phyloP scores from a whole-genome alignment of 2,329 filamentous ascomycete species.

The Sarocladiaceae sp. region DNA sequence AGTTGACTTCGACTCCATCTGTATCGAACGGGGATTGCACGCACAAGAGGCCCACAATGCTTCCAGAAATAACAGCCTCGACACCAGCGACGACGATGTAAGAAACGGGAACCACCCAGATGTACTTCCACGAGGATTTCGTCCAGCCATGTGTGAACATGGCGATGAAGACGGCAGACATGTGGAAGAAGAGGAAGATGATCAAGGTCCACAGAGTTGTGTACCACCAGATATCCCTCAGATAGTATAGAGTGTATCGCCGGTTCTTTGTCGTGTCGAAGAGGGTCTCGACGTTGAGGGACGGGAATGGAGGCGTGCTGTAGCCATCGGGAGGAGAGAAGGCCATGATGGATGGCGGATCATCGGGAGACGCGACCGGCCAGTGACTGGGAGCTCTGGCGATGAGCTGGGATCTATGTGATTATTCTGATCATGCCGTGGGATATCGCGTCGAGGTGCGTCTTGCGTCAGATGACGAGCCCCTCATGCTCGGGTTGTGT shows the following conservation, averaged over 20 bases:
- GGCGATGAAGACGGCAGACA: slow-evolving; percentile 65
- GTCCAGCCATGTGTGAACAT: slow-evolving; percentile 62
- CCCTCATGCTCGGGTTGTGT: no score
- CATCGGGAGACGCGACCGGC: no score
- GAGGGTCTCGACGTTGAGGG: slow-evolving; percentile 67
- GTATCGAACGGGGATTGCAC: slow-evolving; percentile 24
- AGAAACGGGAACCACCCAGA: slow-evolving; percentile 67
- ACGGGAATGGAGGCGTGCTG: slow-evolving; percentile 66
- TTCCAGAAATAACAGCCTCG: slow-evolving; percentile 74
- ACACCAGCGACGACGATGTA: slow-evolving; percentile 67
- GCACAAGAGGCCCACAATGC: slow-evolving; percentile 73
- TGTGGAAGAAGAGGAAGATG: slow-evolving; percentile 68
- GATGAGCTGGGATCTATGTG: no score
- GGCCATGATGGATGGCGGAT: slow-evolving; percentile 11
- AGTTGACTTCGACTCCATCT: not conserved
- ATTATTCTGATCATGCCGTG: no score
- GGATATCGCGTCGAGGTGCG: no score
- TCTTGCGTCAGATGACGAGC: no score
- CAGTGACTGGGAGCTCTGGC: no score
- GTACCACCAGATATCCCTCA: slow-evolving; percentile 78
- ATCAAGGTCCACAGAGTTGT: slow-evolving; percentile 83
- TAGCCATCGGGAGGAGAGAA: slow-evolving; percentile 45
- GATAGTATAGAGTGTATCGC: slow-evolving; percentile 60
- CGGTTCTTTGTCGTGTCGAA: slow-evolving; percentile 34
- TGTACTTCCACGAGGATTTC: slow-evolving; percentile 48